phyloP scores from a whole-genome alignment of 371 early-diverging fungal genomes.

The Mucor ambiguus region DNA sequence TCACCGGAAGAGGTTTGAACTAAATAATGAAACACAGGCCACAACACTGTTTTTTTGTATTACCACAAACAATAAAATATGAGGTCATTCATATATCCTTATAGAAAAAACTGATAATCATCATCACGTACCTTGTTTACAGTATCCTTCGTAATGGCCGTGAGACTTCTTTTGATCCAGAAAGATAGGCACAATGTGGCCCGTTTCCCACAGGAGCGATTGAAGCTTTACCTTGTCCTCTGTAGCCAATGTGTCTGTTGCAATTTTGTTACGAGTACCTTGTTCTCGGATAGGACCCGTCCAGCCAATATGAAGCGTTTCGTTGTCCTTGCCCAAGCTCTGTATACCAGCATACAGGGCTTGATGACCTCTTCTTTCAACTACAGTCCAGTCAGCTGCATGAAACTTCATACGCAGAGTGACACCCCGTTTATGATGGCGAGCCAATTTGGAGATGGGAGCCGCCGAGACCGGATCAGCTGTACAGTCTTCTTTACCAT shows the following conservation, averaged over 20 bases:
- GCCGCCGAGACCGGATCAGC: conserved; percentile 25
- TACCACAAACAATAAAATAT: conserved; percentile 1
- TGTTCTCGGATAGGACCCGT: conserved; percentile 59
- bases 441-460: conserved; percentile 39
- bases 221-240: conserved; percentile 46
- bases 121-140: conserved; percentile 73
- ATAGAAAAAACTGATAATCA: not conserved
- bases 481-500: not conserved
- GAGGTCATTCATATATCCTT: conserved; percentile 1
- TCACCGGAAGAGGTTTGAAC: conserved; percentile 75
- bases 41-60: conserved; percentile 59
- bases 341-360: conserved; percentile 78
- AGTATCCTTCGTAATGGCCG: conserved; percentile 90
- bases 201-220: conserved; percentile 49
- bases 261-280: conserved; percentile 33
- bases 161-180: conserved; percentile 67
- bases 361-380: conserved; percentile 68
- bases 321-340: conserved; percentile 52
- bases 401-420: conserved; percentile 41
- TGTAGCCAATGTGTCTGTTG: conserved; percentile 34
- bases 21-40: conserved; percentile 99
- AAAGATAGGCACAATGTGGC: conserved; percentile 76
- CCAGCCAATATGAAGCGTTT: conserved; percentile 74
- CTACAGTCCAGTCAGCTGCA: conserved; percentile 39
- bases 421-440: conserved; percentile 42